These are phyloP conservation scores for Chrysosphaeria jannelii DNA, from an alignment of 2,329 filamentous ascomycete genomes.

Conservation along the genomic window DNA sequence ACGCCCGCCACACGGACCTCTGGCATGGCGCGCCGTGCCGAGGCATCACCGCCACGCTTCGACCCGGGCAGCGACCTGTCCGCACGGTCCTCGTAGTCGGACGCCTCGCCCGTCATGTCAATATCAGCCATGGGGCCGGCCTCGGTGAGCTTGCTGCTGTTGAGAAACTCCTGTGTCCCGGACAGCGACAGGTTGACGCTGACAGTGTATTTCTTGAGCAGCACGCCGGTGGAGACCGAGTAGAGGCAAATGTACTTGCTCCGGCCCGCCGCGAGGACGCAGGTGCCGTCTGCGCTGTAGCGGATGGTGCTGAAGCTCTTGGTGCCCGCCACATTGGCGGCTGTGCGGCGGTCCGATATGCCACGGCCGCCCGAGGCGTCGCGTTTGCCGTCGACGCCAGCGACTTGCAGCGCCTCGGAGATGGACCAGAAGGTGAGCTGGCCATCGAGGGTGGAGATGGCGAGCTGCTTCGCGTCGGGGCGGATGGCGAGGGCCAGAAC, in stretches of 20 bases:
- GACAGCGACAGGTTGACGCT: slow-evolving; percentile 87
- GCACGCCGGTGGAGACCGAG: slow-evolving; percentile 69
- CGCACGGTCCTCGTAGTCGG: slow-evolving; percentile 59
- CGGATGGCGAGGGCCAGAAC: slow-evolving; percentile 64
- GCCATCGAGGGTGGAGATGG: slow-evolving; percentile 75
- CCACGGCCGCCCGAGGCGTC: slow-evolving; percentile 85
- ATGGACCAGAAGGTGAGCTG: slow-evolving; percentile 90
- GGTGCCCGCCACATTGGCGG: slow-evolving; percentile 67
- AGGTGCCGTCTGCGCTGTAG: slow-evolving; percentile 80
- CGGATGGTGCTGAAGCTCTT: slow-evolving; percentile 71
- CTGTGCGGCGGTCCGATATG: slow-evolving; percentile 60
- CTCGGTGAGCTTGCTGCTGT: slow-evolving; percentile 74
- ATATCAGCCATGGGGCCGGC: slow-evolving; percentile 62
- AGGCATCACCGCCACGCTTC: slow-evolving; percentile 57
- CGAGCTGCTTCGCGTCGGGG: slow-evolving; percentile 72
- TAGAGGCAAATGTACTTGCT: slow-evolving; percentile 98
- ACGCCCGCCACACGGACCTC: slow-evolving; percentile 66
- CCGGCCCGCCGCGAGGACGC: slow-evolving; percentile 70
- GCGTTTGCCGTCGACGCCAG: slow-evolving; percentile 63
- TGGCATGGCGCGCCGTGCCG: slow-evolving; percentile 41
- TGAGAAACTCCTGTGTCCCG: slow-evolving; percentile 88
- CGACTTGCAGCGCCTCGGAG: slow-evolving; percentile 58
- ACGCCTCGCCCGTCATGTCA: slow-evolving; percentile 65
- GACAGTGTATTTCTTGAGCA: slow-evolving; percentile 87
- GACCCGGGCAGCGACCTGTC: slow-evolving; percentile 60